phyloP scores from a whole-genome alignment of 805 yeast species.

The Starmerella floricola region DNA sequence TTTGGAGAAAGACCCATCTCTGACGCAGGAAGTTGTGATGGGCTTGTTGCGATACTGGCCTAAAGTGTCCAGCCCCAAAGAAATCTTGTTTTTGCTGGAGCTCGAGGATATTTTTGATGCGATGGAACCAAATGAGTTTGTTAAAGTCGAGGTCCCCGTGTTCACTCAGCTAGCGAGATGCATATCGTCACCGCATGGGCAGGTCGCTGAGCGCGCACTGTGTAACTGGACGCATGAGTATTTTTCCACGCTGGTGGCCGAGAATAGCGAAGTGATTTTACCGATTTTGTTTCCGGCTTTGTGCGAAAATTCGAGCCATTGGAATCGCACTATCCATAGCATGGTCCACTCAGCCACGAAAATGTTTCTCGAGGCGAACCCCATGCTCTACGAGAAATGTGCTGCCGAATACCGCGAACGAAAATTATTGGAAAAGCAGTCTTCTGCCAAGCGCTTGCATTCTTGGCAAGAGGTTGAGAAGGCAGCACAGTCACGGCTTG shows the following conservation, averaged over 20 bases:
- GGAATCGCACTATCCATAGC: slow-evolving; percentile 90
- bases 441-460: slow-evolving; percentile 46
- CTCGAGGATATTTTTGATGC: slow-evolving; percentile 94
- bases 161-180: slow-evolving; percentile 91
- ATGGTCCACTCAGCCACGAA: slow-evolving; percentile 85
- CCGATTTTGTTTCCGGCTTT: slow-evolving; percentile 86
- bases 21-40: slow-evolving; percentile 94
- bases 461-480: slow-evolving; percentile 38
- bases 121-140: slow-evolving; percentile 85
- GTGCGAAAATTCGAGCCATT: slow-evolving; percentile 68
- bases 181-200: slow-evolving; percentile 90
- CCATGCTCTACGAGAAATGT: slow-evolving; percentile 82
- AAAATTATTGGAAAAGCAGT: slow-evolving; percentile 45
- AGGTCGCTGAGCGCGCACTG: slow-evolving; percentile 89
- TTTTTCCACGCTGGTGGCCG: slow-evolving; percentile 79
- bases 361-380: slow-evolving; percentile 85
- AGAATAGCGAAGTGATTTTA: slow-evolving; percentile 73
- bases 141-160: slow-evolving; percentile 80
- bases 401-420: slow-evolving; percentile 75
- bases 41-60: slow-evolving; percentile 95
- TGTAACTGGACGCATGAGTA: slow-evolving; percentile 93
- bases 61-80: slow-evolving; percentile 85
- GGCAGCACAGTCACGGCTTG: slow-evolving; percentile 1
- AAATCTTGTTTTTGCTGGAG: slow-evolving; percentile 89
- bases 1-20: slow-evolving; percentile 79